Evolutionary conservation across 2,329 filamentous ascomycete genomes (phyloP).

Genomic region (Xenoacremonium recifei): DNA sequence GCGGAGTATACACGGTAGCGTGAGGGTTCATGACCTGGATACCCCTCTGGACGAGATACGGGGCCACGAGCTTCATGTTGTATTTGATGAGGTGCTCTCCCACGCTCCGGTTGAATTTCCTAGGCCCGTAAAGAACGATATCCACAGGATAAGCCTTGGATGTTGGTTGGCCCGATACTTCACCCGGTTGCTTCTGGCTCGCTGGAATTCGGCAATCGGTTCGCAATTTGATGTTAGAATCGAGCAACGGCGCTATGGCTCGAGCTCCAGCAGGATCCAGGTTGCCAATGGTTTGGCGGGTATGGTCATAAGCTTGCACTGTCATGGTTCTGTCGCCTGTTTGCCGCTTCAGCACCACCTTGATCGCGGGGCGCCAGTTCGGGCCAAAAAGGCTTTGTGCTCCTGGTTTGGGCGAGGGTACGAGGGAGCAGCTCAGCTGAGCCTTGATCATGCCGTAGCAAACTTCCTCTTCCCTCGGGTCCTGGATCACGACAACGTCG

Average conservation of each 20-base stretch:
- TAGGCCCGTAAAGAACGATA: conserved; percentile 77
- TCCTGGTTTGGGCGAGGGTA: conserved; percentile 68
- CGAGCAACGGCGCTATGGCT: conserved; percentile 71
- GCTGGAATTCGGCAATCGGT: conserved; percentile 70
- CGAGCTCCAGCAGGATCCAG: conserved; percentile 66
- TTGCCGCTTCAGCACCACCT: conserved; percentile 64
- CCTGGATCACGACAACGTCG: conserved; percentile 55
- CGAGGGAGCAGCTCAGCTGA: conserved; percentile 62
- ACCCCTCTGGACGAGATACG: conserved; percentile 63
- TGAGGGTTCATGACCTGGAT: conserved; percentile 79
- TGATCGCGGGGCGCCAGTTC: conserved; percentile 70
- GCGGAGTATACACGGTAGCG: conserved; percentile 46
- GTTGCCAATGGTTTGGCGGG: conserved; percentile 69
- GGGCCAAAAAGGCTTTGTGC: conserved; percentile 57
- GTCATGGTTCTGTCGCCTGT: conserved; percentile 53
- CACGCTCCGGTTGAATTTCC: conserved; percentile 62
- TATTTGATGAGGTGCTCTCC: conserved; percentile 64
- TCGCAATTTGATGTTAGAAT: conserved; percentile 64
- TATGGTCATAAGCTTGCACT: conserved; percentile 74
- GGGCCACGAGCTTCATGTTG: conserved; percentile 66
- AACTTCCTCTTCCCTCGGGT: conserved; percentile 67
- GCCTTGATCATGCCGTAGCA: conserved; percentile 79
- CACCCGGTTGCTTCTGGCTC: conserved; percentile 61
- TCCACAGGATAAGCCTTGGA: conserved; percentile 64
- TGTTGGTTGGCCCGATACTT: conserved; percentile 60